These are phyloP conservation scores for Xylaria arbuscula DNA, from an alignment of 2,329 filamentous ascomycete species.

Conservation along the genomic window DNA sequence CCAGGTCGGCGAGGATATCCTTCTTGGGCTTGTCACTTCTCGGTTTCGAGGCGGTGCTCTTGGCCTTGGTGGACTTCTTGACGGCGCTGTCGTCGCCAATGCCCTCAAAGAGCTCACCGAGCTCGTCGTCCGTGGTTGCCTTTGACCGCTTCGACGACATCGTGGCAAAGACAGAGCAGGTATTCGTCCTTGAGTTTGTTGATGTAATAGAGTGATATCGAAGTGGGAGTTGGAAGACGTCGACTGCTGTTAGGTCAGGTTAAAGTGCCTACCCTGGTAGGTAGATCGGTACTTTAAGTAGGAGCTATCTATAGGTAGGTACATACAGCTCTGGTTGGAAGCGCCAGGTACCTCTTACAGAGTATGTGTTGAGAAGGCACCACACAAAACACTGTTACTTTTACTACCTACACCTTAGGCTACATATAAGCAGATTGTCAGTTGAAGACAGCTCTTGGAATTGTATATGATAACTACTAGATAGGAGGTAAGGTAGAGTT, in stretches of 20 bases:
- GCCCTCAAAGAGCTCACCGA: conserved; percentile 73
- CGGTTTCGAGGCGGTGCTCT: conserved; percentile 62
- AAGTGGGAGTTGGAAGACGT: conserved; percentile 11
- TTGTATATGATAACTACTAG: neutral
- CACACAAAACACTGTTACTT: neutral
- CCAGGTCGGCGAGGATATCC: conserved; percentile 88
- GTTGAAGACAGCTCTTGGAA: neutral
- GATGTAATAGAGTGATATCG: conserved; percentile 2
- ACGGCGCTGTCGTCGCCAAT: conserved; percentile 65
- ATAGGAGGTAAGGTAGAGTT: neutral
- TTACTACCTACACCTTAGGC: neutral
- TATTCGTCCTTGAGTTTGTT: neutral
- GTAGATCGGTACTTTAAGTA: no score
- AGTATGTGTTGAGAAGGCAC: neutral
- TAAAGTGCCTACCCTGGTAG: neutral
- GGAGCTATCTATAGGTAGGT: neutral
- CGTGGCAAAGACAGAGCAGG: conserved; percentile 37
- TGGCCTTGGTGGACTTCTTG: conserved; percentile 63
- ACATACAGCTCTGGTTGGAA: neutral
- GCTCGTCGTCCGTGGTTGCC: conserved; percentile 69
- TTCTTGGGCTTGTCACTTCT: conserved; percentile 61
- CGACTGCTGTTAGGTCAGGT: conserved; percentile 1
- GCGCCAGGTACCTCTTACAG: no score
- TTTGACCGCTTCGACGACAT: conserved; percentile 73
- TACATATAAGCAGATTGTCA: neutral